Conservation (phyloP, 345 rosid species). For the Rhodamnia argentea region DNA sequence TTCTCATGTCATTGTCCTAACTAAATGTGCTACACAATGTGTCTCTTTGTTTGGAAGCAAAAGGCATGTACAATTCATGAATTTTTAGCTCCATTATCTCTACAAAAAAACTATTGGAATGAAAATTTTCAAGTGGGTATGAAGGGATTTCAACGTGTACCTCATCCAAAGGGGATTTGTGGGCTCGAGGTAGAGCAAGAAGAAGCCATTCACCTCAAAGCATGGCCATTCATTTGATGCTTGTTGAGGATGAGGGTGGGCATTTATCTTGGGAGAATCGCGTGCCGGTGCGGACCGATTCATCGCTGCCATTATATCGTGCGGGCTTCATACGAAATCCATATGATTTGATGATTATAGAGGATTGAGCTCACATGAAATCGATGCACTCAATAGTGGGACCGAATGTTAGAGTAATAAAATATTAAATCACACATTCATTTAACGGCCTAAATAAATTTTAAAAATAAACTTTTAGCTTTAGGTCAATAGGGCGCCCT, state of each 20-base stretch:
- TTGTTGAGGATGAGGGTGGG: background rate
- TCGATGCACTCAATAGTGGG: background rate
- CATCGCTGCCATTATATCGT: background rate
- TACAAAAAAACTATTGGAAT: background rate
- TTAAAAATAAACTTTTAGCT: too few species aligned
- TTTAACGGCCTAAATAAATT: too few species aligned
- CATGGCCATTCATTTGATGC: background rate
- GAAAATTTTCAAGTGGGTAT: background rate
- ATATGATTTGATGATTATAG: background rate
- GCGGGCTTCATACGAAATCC: background rate
- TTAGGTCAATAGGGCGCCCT: too few species aligned
- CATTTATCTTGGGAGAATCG: background rate
- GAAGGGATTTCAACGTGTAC: background rate
- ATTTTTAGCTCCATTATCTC: background rate
- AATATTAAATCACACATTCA: too few species aligned
- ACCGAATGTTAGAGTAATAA: too few species aligned
- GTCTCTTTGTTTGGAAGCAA: background rate
- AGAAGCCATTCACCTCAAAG: background rate
- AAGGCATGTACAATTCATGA: background rate
- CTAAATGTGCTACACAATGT: background rate
- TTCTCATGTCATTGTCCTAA: background rate
- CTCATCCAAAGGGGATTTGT: background rate
- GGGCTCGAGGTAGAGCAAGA: conserved; percentile 1
- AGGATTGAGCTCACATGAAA: background rate
- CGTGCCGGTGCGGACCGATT: background rate